These are phyloP conservation scores for Neoboletus subvelutipes DNA, from an alignment of 768 basidiomycete genomes.

Conservation along the genomic window DNA sequence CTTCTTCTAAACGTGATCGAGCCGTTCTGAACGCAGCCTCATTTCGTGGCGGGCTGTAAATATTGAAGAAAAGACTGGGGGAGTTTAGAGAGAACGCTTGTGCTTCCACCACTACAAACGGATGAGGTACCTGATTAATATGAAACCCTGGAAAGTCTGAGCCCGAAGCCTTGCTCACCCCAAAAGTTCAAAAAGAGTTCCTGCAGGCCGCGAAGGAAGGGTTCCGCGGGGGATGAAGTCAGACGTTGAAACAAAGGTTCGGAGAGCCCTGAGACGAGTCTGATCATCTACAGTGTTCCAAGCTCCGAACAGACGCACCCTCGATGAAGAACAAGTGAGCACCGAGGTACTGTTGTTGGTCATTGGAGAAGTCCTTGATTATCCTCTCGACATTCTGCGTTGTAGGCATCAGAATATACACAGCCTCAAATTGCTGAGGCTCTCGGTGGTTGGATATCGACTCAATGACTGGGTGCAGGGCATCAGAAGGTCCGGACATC, in stretches of 20 bases:
- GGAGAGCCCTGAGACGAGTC: slow-evolving; percentile 54
- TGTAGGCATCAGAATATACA: slow-evolving; percentile 95
- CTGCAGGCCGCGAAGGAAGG: slow-evolving; percentile 70
- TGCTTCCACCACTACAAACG: slow-evolving; percentile 70
- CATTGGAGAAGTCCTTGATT: slow-evolving; percentile 74
- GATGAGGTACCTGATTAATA: slow-evolving; percentile 10
- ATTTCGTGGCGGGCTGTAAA: slow-evolving; percentile 81
- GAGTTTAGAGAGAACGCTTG: slow-evolving; percentile 79
- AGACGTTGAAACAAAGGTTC: slow-evolving; percentile 78
- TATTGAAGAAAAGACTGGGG: slow-evolving; percentile 82
- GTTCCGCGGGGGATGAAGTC: slow-evolving; percentile 72
- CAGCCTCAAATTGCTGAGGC: slow-evolving; percentile 85
- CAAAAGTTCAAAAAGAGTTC: slow-evolving; percentile 94
- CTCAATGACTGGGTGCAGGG: slow-evolving; percentile 72
- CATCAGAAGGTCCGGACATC: slow-evolving; percentile 8
- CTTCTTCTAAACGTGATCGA: slow-evolving; percentile 80
- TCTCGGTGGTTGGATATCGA: slow-evolving; percentile 80
- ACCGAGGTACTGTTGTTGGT: slow-evolving; percentile 69
- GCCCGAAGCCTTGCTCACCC: slow-evolving; percentile 52
- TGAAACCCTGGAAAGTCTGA: background rate
- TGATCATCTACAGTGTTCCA: background rate
- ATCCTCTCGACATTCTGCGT: slow-evolving; percentile 90
- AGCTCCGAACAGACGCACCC: slow-evolving; percentile 45
- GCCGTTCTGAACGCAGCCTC: slow-evolving; percentile 66
- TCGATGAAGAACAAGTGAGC: slow-evolving; percentile 95